Conservation (phyloP, 2,329 filamentous ascomycete genomes). For the Orbilia brochopaga region DNA sequence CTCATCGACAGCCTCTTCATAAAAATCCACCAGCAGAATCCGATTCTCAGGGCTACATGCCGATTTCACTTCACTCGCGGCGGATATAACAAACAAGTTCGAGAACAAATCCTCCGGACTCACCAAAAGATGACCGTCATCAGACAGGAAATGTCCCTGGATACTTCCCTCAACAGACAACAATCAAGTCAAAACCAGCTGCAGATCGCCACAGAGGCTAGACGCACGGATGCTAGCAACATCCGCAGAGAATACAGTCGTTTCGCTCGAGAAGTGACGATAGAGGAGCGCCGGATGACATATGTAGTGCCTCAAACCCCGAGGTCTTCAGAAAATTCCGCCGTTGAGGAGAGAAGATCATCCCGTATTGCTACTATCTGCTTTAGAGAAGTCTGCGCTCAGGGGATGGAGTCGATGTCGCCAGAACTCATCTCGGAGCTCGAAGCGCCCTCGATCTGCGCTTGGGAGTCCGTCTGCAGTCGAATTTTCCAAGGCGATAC, state of each 20-base stretch:
- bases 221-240: slow-evolving; percentile 15
- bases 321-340: background rate
- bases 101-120: background rate
- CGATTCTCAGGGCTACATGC: slow-evolving; percentile 12
- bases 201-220: slow-evolving; percentile 19
- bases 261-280: slow-evolving; percentile 5
- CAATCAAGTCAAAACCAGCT: slow-evolving; percentile 6
- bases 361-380: background rate
- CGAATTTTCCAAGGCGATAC: too few relatives aligned
- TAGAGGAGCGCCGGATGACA: background rate
- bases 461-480: background rate
- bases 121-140: slow-evolving; percentile 1
- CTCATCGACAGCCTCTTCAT: slow-evolving; percentile 6
- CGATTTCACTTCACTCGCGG: slow-evolving; percentile 11
- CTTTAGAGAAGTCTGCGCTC: background rate
- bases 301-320: background rate
- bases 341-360: background rate
- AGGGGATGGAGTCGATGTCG: background rate
- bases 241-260: slow-evolving; percentile 16
- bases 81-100: background rate
- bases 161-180: background rate
- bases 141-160: slow-evolving; percentile 21
- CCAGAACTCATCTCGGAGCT: background rate
- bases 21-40: slow-evolving; percentile 12
- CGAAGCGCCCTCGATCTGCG: background rate